Evolutionary conservation across 768 basidiomycete species (phyloP), one percentile per base, ranked within the genome.

Genomic region (Exidia glandulosa): DNA sequence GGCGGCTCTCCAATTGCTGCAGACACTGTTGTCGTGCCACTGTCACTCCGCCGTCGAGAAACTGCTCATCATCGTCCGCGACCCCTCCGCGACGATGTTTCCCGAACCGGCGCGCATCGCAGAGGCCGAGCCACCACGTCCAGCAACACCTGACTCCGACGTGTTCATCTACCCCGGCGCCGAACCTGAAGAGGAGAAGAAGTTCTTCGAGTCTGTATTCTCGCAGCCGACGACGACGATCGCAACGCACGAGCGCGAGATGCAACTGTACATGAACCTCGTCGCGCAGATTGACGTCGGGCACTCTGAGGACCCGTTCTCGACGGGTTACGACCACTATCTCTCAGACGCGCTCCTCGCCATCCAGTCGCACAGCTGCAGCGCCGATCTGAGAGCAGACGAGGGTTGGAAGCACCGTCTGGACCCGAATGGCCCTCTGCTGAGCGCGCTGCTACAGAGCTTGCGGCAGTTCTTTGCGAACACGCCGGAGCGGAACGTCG

Each of bases 291-390:
- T 89, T 19, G 85, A 90, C 65, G 86, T 86, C 30, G 79, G 80
- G 19, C 84, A 88, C 64, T 78, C 75, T 62, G 80, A 79, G 37
- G 85, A 88, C 63, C 80, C 78, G 16, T 90, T 91, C 74, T 91
- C 89, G 69, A 91, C 90, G 2, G 86, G 88, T 27, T 90, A 91
- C 62, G 86, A 89, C 48, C 84, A 88, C 65, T 94, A 93, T 71
- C 79, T 93, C 33, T 78, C 79, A 30, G 91, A 93, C 64, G 90
- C 89, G 6, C 70, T 91, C 19, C 65, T 79, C 32, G 77, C 81
- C 12, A 85, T 91, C 56, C 84, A 88, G 68, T 75, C 72, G 57
- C 87, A 89, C 63, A 73, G 77, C 4, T 82, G 82, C 19, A 77
- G 73, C 33, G 65, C 77, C 27, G 73, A 75, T 34, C 66, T 75